Base-by-base conservation (phyloP, 495 filamentous ascomycete genomes). In the Chaetomium fimeti region DNA sequence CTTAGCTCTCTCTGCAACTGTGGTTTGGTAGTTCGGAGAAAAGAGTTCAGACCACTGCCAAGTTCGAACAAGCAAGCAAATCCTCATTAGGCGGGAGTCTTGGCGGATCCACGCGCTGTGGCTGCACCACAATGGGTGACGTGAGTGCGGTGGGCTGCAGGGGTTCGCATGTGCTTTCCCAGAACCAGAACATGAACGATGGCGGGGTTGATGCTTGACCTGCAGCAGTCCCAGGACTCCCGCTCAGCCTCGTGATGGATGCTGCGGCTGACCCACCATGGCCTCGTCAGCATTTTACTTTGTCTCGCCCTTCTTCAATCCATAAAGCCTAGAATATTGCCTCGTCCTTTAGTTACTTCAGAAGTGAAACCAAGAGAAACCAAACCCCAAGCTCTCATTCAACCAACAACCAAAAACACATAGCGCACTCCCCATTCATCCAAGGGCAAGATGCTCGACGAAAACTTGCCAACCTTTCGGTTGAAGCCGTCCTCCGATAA, bases 401-500 rank as follows among this genome's bases (percentile, higher is more conserved):
- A 29, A 53, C 20, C 47, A 24, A 49, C 47, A 25, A 3, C 43
- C 48, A 18, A 53, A 18, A 0, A 29, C 12, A 12, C 4, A n/a
- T 13, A 16, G 13, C 24, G 4, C 8, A 25, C 6, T 7, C 13
- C 49, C 24, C 11, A 27, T 52, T 27, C 49, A 52, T 15, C 43
- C 55, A 59, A 60, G 36, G 36, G 53, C 55, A 82, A 69, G 5
- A 97, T 97, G 92, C 84, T 98, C 60, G 94, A 98, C 85, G 91
- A 95, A 75, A 96, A 92, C 74, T 84, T 98, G 5, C 94, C 94
- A 65, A 92, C 72, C 38, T 80, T 80, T 66, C 78, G 65, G 57
- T 74, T 77, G 64, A 76, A 75, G 62, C 66, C 72, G 18, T 71
- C 74, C 13, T 69, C 76, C 62, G 73, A 80, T 68, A 78, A 79